phyloP scores from a whole-genome alignment of 441 rosid species.

The Adansonia gregorii region DNA sequence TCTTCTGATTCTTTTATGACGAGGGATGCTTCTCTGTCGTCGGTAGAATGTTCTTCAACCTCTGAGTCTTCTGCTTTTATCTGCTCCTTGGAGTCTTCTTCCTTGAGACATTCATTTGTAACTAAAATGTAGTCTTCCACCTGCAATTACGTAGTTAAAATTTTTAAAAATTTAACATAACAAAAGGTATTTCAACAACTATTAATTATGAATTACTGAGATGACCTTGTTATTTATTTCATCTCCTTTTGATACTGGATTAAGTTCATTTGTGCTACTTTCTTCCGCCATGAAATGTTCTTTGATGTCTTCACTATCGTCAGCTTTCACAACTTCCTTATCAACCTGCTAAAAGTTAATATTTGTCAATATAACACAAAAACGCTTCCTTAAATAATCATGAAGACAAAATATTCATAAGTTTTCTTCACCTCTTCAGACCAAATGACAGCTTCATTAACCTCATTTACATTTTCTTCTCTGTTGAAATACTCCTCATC shows the following conservation, averaged over 20 bases:
- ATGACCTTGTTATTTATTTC: slow-evolving; percentile 38
- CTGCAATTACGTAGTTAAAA: slow-evolving; percentile 34
- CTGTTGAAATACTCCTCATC: slow-evolving; percentile 31
- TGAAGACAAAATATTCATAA: neutral
- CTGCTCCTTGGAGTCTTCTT: slow-evolving; percentile 30
- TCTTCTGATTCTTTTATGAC: slow-evolving; percentile 22
- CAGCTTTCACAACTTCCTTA: slow-evolving; percentile 33
- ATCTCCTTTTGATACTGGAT: slow-evolving; percentile 23
- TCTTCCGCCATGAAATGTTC: slow-evolving; percentile 33
- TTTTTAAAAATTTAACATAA: slow-evolving; percentile 11
- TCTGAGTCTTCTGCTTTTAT: slow-evolving; percentile 30
- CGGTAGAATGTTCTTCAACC: slow-evolving; percentile 11
- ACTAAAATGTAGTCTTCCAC: slow-evolving; percentile 29
- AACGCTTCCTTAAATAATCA: slow-evolving; percentile 9
- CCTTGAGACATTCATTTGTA: slow-evolving; percentile 25
- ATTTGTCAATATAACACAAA: neutral
- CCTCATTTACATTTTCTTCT: slow-evolving; percentile 42
- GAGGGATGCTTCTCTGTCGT: slow-evolving; percentile 29
- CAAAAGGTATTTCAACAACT: neutral
- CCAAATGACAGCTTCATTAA: slow-evolving; percentile 31
- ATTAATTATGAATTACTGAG: neutral
- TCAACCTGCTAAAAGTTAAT: slow-evolving; percentile 38
- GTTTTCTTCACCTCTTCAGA: slow-evolving; percentile 49
- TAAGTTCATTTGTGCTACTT: slow-evolving; percentile 29
- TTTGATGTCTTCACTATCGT: slow-evolving; percentile 30